Conservation (phyloP, 2,329 filamentous ascomycete species). For the Beauveria asiatica region DNA sequence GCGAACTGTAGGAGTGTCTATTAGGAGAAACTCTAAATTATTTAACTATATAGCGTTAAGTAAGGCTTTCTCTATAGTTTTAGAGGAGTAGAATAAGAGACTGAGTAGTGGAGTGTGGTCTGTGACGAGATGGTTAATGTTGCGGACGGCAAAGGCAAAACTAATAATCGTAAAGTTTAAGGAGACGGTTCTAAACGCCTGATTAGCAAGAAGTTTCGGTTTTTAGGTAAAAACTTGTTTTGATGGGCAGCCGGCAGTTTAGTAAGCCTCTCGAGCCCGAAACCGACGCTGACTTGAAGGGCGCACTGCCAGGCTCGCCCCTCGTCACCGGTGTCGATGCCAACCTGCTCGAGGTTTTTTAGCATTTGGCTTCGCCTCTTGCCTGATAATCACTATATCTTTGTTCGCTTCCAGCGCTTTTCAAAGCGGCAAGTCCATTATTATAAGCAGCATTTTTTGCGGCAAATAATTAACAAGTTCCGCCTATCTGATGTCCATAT, state of each 20-base stretch:
- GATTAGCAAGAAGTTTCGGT: constrained; percentile 45
- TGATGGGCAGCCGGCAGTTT: constrained; percentile 22
- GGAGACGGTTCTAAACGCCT: constrained; percentile 56
- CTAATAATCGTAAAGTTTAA: constrained; percentile 42
- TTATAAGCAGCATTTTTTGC: neutral
- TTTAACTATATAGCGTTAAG: constrained; percentile 27
- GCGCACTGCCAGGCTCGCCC: constrained; percentile 23
- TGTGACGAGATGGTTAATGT: constrained; percentile 35
- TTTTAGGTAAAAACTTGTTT: constrained; percentile 37
- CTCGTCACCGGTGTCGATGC: constrained; percentile 28
- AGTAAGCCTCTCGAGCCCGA: constrained; percentile 36
- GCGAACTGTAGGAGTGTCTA: constrained; percentile 61
- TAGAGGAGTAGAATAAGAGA: constrained; percentile 41
- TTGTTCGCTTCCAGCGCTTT: neutral
- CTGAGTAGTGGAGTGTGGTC: constrained; percentile 38
- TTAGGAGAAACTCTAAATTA: constrained; percentile 41
- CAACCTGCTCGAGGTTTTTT: constrained; percentile 26
- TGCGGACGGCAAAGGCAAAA: constrained; percentile 50
- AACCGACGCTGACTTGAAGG: constrained; percentile 32
- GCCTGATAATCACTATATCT: constrained; percentile 12
- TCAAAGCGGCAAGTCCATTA: neutral
- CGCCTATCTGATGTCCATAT: neutral
- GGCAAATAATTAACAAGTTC: neutral
- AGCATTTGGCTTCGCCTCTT: constrained; percentile 31
- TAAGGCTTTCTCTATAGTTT: constrained; percentile 36